Evolutionary conservation across 306 rosid genomes (phyloP), one percentile per base, ranked within the genome.

Genomic region (Cajanus cajan): DNA sequence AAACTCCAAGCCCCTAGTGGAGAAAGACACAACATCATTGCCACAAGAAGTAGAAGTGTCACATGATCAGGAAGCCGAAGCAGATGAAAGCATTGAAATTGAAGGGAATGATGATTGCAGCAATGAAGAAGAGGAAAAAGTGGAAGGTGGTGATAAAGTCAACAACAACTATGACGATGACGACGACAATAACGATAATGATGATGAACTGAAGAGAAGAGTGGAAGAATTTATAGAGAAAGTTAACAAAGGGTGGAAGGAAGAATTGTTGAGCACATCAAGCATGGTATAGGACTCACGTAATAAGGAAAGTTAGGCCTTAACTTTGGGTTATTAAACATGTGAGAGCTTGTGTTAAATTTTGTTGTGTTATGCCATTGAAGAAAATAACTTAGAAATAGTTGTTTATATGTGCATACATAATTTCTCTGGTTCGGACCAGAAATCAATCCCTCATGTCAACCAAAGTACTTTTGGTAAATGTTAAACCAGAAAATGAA

Each of bases 141-240:
- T 40, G 10, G 81, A 85, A 0, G 80, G 80, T 58, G 84, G 73
- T 2, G 77, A 40, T 0, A 74, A 2, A 72, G 43, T 0, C 7
- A 47, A 6, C 18, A 47, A 47, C 7, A 1, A 28, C 1, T 9
- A 58, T 12, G 18, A 11, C 3, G 19, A 59, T 0, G n/a, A 25
- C 1, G 10, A 28, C 4, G 15, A 59, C 16, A 14, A 58, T 2
- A 7, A 55, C 36, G 4, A 12, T 8, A 80, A 81, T 0, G 85
- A 68, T 4, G 86, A 90, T 80, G 93, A 89, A 61, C 78, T 90
- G 71, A 90, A 82, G 79, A 86, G 73, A 84, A 83, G 88, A 85
- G 93, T 74, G 41, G 97, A 92, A 81, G 96, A 89, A n/a, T 92
- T 92, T 21, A 92, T 92, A 39, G 82, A 92, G 74, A 92, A 86